Base-by-base conservation (phyloP, 169 alveolate species). In the Eimeria sp. region DNA sequence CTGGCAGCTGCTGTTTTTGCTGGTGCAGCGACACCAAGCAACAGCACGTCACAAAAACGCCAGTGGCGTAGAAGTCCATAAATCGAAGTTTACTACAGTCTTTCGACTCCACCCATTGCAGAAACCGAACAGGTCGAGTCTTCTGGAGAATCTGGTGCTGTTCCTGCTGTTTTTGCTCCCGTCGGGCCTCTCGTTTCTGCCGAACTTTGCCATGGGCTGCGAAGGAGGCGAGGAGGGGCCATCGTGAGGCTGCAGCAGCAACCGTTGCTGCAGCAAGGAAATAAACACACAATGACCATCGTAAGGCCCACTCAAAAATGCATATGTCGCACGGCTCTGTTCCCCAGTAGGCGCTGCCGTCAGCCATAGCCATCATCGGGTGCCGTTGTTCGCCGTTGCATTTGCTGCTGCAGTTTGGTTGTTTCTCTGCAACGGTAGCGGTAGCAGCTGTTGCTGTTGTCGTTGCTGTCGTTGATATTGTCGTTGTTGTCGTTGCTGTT, bases 181-280 rank as follows among this genome's bases (percentile, higher is more conserved):
- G 47, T 34, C 57, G 40, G 6, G 40, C 45, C 65, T 43, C 4
- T 47, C 40, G 76, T 9, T 86, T 54, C 63, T 86, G 92, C 9
- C 92, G 49, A 58, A 54, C 20, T 84, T 84, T 84, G 57, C 92
- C 92, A 27, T 84, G 92, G n/a, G 92, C 57, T 22, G 92, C 92
- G 47, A 84, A 84, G 40, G 57, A 54, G 4, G 92, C 75, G 30
- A 84, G 16, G 73, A 40, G 6, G 4, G 92, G 51, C 75, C 75
- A 84, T 30, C 78, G 76, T 16, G 45, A 54, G 34, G 92, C 92
- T 84, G 92, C 92, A 18, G 92, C 92, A 10, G 92, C 92, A 0
- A 78, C 92, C 40, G 92, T 78, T 5, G 92, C 92, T 84, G 92
- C 92, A 18, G 92, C 78, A 40, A 84, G 92, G 78, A 84, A 84